These are phyloP conservation scores for Fraxinus paxiana DNA, from an alignment of 305 asterid species.

Conservation along the genomic window DNA sequence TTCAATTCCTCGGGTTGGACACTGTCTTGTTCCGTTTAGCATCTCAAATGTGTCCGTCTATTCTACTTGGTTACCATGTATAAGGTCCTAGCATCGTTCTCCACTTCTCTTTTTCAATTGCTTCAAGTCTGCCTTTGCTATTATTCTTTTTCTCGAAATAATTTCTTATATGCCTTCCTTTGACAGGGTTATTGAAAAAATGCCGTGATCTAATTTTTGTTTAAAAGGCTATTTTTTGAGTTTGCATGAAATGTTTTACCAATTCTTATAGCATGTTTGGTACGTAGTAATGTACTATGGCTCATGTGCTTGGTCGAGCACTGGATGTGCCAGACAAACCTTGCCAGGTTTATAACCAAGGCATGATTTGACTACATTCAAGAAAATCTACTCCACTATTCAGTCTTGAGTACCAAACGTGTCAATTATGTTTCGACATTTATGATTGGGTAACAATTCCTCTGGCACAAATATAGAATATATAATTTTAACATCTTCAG, in stretches of 20 bases:
- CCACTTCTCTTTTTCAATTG: not conserved
- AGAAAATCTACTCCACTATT: not conserved
- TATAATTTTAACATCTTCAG: not conserved
- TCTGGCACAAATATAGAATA: not conserved
- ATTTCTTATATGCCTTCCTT: not conserved
- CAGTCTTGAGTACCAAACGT: not conserved
- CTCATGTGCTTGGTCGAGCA: not conserved
- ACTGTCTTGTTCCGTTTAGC: not conserved
- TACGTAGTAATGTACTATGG: not conserved
- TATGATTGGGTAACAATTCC: not conserved
- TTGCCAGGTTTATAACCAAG: no score
- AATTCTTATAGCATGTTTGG: not conserved
- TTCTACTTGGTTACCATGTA: not conserved
- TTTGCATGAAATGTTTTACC: not conserved
- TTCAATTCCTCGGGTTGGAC: not conserved
- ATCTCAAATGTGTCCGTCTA: not conserved
- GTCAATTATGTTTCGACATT: not conserved
- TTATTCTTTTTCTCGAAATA: not conserved
- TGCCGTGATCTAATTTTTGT: not conserved
- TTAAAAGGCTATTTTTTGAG: not conserved
- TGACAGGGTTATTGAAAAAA: not conserved
- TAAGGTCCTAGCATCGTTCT: not conserved
- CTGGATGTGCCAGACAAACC: not conserved
- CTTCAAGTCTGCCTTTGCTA: not conserved
- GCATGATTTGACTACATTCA: not conserved